Evolutionary conservation across 2,329 filamentous ascomycete species (phyloP).

Genomic region (Diaporthe destruens): DNA sequence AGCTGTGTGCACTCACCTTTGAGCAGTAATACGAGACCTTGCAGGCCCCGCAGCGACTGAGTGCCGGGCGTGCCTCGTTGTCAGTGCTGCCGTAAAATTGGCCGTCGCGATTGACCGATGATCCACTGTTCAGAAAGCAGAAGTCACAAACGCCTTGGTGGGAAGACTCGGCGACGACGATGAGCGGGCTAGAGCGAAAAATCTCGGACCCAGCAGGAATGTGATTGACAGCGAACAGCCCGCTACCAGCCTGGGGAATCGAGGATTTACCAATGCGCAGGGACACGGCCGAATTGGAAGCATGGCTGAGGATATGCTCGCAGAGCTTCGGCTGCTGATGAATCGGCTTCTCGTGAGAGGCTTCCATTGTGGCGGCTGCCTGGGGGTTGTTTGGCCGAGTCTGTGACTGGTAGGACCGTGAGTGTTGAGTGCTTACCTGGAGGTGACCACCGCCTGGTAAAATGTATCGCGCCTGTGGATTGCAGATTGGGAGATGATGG

Average conservation of each 20-base stretch:
- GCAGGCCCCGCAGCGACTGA: slow-evolving; percentile 46
- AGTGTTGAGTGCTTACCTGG: background rate
- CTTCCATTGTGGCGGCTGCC: slow-evolving; percentile 29
- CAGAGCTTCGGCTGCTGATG: slow-evolving; percentile 38
- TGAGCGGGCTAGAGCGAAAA: slow-evolving; percentile 44
- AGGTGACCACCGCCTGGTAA: background rate
- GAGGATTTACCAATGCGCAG: slow-evolving; percentile 39
- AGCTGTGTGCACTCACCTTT: slow-evolving; percentile 42
- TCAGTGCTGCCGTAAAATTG: slow-evolving; percentile 31
- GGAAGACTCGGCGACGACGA: slow-evolving; percentile 42
- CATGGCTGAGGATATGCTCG: slow-evolving; percentile 28
- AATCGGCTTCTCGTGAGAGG: slow-evolving; percentile 8
- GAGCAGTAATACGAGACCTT: slow-evolving; percentile 47
- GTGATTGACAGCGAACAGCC: slow-evolving; percentile 44
- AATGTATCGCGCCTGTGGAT: background rate
- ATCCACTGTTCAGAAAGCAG: slow-evolving; percentile 45
- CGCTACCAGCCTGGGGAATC: slow-evolving; percentile 45
- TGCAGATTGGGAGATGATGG: background rate
- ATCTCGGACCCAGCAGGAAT: slow-evolving; percentile 46
- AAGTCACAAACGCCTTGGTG: slow-evolving; percentile 46
- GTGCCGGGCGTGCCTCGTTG: background rate
- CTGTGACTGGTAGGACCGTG: background rate
- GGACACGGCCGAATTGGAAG: background rate
- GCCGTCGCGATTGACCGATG: slow-evolving; percentile 33
- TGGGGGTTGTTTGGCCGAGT: background rate